Conservation (phyloP, 352 stramenopile species). For the Pseudoperonospora humuli region DNA sequence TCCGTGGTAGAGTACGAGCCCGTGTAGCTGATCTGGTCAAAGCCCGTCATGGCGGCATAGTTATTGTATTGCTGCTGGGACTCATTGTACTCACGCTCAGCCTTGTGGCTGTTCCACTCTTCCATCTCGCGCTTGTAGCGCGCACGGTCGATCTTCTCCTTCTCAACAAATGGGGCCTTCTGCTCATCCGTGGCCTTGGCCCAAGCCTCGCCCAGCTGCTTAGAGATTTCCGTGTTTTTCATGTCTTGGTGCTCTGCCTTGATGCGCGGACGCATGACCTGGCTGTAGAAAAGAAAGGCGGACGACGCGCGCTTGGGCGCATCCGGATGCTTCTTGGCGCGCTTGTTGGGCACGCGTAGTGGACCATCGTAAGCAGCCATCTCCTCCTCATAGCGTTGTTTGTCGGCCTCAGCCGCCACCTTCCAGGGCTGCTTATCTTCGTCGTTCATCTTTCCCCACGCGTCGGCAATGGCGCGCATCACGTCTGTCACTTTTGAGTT, state of each 20-base stretch:
- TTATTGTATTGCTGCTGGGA: conserved; percentile 76
- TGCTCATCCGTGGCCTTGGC: conserved; percentile 85
- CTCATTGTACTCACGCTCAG: conserved; percentile 76
- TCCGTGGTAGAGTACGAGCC: conserved; percentile 67
- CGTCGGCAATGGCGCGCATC: conserved; percentile 87
- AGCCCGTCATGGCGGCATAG: conserved; percentile 73
- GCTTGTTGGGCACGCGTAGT: conserved; percentile 88
- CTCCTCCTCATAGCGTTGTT: conserved; percentile 91
- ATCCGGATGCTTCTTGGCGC: conserved; percentile 92
- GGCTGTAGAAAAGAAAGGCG: conserved; percentile 92
- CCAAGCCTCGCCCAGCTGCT: conserved; percentile 91
- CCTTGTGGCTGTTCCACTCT: conserved; percentile 84
- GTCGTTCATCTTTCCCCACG: conserved; percentile 83
- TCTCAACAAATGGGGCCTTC: conserved; percentile 88
- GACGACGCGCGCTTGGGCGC: conserved; percentile 92
- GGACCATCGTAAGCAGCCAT: conserved; percentile 90
- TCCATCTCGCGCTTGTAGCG: conserved; percentile 93
- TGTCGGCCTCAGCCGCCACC: conserved; percentile 87
- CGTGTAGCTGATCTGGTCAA: conserved; percentile 73
- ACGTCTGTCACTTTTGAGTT: conserved; percentile 88
- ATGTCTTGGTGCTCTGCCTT: conserved; percentile 91
- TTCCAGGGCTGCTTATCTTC: conserved; percentile 92
- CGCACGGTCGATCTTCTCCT: conserved; percentile 86
- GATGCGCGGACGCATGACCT: conserved; percentile 84
- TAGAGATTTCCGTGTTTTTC: conserved; percentile 95